Percentiles rank a stretch among this genome's conserved stretches.
phyloP scores from a whole-genome alignment of 2,329 filamentous ascomycete genomes.

The Diaporthe ampelina region DNA sequence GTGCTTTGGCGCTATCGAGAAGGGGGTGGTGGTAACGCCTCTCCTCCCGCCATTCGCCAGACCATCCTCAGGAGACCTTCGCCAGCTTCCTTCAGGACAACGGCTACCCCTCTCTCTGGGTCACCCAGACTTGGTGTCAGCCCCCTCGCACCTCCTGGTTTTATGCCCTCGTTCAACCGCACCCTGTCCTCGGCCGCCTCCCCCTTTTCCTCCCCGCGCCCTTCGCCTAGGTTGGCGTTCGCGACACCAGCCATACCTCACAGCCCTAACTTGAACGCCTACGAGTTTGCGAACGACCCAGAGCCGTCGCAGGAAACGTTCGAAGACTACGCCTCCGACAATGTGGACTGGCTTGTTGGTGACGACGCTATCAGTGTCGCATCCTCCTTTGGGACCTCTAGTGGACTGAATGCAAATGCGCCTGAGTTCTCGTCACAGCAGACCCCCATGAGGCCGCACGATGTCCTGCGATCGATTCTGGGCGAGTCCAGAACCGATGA shows the following conservation, averaged over 20 bases:
- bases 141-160: constrained; percentile 87
- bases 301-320: constrained; percentile 87
- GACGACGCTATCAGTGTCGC: constrained; percentile 86
- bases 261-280: constrained; percentile 93
- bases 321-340: constrained; percentile 92
- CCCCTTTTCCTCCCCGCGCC: constrained; percentile 93
- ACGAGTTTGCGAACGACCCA: constrained; percentile 89
- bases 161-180: constrained; percentile 83
- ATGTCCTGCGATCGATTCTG: constrained; percentile 95
- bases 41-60: constrained; percentile 88
- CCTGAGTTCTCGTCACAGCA: constrained; percentile 83
- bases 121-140: constrained; percentile 87
- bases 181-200: constrained; percentile 85
- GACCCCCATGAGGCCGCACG: constrained; percentile 96
- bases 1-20: constrained; percentile 89
- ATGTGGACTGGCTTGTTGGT: constrained; percentile 97
- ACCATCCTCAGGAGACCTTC: constrained; percentile 92
- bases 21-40: constrained; percentile 73
- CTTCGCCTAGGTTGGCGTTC: constrained; percentile 90
- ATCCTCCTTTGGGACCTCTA: constrained; percentile 78
- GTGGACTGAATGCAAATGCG: constrained; percentile 81
- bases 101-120: constrained; percentile 83
- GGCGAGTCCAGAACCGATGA: constrained; percentile 91
- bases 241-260: constrained; percentile 93
- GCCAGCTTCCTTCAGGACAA: constrained; percentile 91